Conservation (phyloP, 306 rosid species). For the Quercus robur region DNA sequence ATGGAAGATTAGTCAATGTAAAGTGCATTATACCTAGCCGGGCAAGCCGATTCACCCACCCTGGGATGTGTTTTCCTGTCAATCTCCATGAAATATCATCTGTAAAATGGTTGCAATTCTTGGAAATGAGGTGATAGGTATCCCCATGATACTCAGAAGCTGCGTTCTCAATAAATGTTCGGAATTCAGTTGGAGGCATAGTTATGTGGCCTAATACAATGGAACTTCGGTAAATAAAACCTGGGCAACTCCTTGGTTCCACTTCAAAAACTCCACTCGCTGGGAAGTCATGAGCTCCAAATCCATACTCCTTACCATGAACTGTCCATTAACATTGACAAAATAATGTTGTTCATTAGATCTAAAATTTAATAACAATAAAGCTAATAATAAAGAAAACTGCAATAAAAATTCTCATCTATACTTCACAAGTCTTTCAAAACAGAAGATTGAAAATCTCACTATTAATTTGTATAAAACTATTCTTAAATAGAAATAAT, state of each 20-base stretch:
- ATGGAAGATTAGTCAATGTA: constrained; percentile 2
- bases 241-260: constrained; percentile 92
- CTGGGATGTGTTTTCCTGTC: constrained; percentile 71
- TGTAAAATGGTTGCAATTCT: constrained; percentile 95
- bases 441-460: not conserved
- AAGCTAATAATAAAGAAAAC: constrained; percentile 6
- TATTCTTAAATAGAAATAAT: not conserved
- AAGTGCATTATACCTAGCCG: constrained; percentile 59
- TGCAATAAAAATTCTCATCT: not conserved
- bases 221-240: constrained; percentile 69
- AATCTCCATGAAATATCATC: constrained; percentile 67
- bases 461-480: not conserved
- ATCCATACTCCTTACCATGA: constrained; percentile 92
- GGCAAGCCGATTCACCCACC: constrained; percentile 99
- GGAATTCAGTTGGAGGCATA: constrained; percentile 58
- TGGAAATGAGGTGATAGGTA: constrained; percentile 91
- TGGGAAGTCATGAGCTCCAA: constrained; percentile 91
- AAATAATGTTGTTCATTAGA: not conserved
- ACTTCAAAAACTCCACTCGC: constrained; percentile 97
- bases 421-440: not conserved
- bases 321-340: constrained; percentile 39
- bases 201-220: constrained; percentile 58
- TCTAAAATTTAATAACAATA: not conserved
- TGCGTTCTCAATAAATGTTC: constrained; percentile 62
- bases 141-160: constrained; percentile 93